Evolutionary conservation across 768 basidiomycete species (phyloP), one percentile per base, ranked within the genome.

Genomic region (Hortiboletus flavorubellus): DNA sequence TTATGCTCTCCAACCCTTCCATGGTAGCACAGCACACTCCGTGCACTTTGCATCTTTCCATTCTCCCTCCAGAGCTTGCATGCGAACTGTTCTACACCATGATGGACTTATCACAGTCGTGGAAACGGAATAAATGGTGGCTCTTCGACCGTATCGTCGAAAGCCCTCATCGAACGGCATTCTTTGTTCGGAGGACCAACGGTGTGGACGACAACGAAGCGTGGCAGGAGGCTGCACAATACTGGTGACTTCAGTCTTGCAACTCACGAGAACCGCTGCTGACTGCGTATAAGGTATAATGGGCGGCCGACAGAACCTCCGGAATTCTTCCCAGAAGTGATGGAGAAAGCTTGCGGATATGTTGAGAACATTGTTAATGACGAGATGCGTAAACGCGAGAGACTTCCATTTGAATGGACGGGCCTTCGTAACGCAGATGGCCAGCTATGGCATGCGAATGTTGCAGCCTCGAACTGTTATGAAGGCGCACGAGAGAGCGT

Each of bases 391-490:
- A 83, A 79, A 64, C 78, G 89, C 48, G 58, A 73, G 47, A 82
- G 81, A 8, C 86, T 80, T 67, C 77, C 79, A 4, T 71, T 87
- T 5, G 91, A 93, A 69, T 93, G 89, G 87, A 76, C 67, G 26
- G 76, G 73, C 1, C 71, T 62, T 48, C 41, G 18, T 51, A 58
- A 61, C 33, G 15, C 56, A 15, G 59, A 61, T 15, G 64, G 53
- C 15, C 67, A 67, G 37, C 59, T 70, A 8, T 93, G 91, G 91
- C 76, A 81, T 50, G 91, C 91, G 1, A 93, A 92, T 60, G 90
- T 93, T 23, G 91, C 91, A 4, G 91, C 90, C 1, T 83, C 90
- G 3, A 93, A 93, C 61, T 87, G 90, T 60, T 93, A 93, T 56
- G 81, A 86, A 65, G 90, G 90, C n/a, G 78, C 80, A 37, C 85